phyloP scores from a whole-genome alignment of 2,329 filamentous ascomycete species.

The Monilinia laxa region DNA sequence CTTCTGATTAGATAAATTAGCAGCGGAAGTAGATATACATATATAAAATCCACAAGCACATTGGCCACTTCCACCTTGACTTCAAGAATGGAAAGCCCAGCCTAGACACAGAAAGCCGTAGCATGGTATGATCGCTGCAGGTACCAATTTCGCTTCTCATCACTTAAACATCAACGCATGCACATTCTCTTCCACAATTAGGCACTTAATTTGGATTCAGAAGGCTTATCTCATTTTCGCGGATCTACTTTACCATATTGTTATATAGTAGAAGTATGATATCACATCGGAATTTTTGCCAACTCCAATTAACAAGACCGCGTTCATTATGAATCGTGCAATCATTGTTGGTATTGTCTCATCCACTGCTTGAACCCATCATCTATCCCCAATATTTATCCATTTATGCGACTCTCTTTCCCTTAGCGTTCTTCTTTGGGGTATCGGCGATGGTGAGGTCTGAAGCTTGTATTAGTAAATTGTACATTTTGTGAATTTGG shows the following conservation, averaged over 20 bases:
- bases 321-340: constrained; percentile 16
- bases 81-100: not conserved
- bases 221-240: constrained; percentile 18
- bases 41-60: not conserved
- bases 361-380: constrained; percentile 22
- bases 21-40: too few relatives aligned
- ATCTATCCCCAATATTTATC: constrained; percentile 1
- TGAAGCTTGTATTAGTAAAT: constrained; percentile 38
- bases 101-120: too few relatives aligned
- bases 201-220: not conserved
- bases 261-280: constrained; percentile 7
- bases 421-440: constrained; percentile 58
- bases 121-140: not conserved
- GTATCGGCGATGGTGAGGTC: constrained; percentile 59
- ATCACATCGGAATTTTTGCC: constrained; percentile 21
- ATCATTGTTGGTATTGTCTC: constrained; percentile 20
- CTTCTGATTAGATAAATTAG: too few relatives aligned
- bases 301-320: constrained; percentile 8
- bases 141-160: not conserved
- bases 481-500: not conserved
- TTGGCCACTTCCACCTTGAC: not conserved
- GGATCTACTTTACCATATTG: not conserved
- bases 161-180: not conserved
- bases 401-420: constrained; percentile 40
- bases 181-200: not conserved